These are phyloP conservation scores for Echinochloa phyllopogon DNA, from an alignment of 176 grass and related monocot genomes.

Conservation along the genomic window DNA sequence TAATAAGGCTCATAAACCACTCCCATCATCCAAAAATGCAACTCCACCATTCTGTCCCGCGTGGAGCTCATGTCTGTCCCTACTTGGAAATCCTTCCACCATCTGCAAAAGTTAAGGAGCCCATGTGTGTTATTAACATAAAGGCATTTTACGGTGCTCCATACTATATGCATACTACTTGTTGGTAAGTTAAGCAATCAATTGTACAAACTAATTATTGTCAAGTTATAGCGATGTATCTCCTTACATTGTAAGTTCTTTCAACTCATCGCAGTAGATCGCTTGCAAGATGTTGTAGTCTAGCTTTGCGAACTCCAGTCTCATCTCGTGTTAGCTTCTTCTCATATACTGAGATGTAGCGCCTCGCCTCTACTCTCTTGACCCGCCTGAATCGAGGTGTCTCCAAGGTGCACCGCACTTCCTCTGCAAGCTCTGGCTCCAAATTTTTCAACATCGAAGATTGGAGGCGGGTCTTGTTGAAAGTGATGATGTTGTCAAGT, in stretches of 20 bases:
- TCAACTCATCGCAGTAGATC: slow-evolving; percentile 47
- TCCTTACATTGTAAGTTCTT: slow-evolving; percentile 8
- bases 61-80: slow-evolving; percentile 3
- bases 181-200: too few species aligned
- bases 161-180: too few species aligned
- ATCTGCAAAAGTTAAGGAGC: slow-evolving; percentile 24
- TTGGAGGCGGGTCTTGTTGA: background rate
- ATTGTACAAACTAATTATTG: too few species aligned
- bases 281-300: slow-evolving; percentile 54
- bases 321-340: slow-evolving; percentile 13
- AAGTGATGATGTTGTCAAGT: slow-evolving; percentile 31
- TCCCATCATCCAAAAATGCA: slow-evolving; percentile 45
- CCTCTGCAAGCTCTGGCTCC: background rate
- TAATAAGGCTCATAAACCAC: slow-evolving; percentile 50
- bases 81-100: slow-evolving; percentile 47
- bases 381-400: slow-evolving; percentile 39
- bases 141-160: too few species aligned
- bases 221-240: too few species aligned
- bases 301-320: slow-evolving; percentile 39
- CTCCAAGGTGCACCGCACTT: slow-evolving; percentile 36
- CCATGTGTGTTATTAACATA: too few species aligned
- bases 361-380: slow-evolving; percentile 39
- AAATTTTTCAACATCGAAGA: background rate
- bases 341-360: slow-evolving; percentile 47
- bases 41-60: slow-evolving; percentile 49